phyloP scores from a whole-genome alignment of 495 filamentous ascomycete species.

The Penicillium turbatum region DNA sequence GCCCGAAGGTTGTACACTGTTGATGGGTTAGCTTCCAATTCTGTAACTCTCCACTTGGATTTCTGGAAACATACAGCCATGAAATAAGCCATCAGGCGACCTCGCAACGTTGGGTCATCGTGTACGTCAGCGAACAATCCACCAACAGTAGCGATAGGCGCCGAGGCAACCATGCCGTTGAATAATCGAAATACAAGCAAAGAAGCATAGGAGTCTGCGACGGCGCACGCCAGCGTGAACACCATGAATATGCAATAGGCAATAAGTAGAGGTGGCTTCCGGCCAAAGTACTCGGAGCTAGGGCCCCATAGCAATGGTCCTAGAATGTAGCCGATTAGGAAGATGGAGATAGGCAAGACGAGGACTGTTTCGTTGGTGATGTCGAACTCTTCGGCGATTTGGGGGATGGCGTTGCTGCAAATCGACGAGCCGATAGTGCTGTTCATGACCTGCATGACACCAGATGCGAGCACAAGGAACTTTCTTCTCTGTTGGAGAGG shows the following conservation, averaged over 20 bases:
- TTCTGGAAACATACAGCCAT: slow-evolving; percentile 51
- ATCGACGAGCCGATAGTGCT: slow-evolving; percentile 68
- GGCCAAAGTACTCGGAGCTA: slow-evolving; percentile 64
- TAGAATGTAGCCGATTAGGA: slow-evolving; percentile 62
- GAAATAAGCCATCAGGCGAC: slow-evolving; percentile 65
- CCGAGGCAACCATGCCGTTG: slow-evolving; percentile 58
- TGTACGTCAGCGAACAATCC: slow-evolving; percentile 70
- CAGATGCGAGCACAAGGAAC: slow-evolving; percentile 48
- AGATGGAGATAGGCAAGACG: slow-evolving; percentile 73
- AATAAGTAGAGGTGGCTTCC: slow-evolving; percentile 52
- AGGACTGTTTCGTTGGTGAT: slow-evolving; percentile 52
- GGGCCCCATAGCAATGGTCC: slow-evolving; percentile 64
- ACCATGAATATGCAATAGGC: slow-evolving; percentile 61
- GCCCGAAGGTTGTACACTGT: slow-evolving; percentile 60
- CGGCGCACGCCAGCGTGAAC: slow-evolving; percentile 64
- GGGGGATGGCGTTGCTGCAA: slow-evolving; percentile 57
- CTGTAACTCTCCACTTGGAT: no score
- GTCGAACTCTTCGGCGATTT: slow-evolving; percentile 54
- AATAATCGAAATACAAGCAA: slow-evolving; percentile 65
- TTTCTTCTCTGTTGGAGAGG: slow-evolving; percentile 46
- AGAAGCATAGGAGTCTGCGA: slow-evolving; percentile 59
- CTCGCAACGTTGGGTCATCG: slow-evolving; percentile 53
- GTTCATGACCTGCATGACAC: slow-evolving; percentile 65
- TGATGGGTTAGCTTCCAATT: neutral
- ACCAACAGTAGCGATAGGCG: slow-evolving; percentile 64